These are phyloP conservation scores for Staphylotrichum longicolle DNA, from an alignment of 495 filamentous ascomycete species.

Conservation along the genomic window DNA sequence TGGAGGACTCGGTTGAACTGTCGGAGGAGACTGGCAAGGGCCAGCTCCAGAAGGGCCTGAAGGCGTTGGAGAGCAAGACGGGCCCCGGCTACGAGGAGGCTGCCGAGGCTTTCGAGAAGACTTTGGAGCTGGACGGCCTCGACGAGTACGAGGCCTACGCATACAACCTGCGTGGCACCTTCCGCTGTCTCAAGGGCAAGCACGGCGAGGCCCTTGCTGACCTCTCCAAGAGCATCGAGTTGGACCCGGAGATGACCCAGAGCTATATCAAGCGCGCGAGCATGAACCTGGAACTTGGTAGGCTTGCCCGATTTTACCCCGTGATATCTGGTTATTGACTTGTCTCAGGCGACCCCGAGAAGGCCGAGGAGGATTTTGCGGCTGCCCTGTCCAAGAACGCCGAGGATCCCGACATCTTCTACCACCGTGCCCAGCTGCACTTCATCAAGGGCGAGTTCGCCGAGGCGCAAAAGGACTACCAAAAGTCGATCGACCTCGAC, in stretches of 20 bases:
- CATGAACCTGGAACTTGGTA: slow-evolving; percentile 95
- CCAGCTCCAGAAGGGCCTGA: slow-evolving; percentile 76
- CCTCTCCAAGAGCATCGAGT: slow-evolving; percentile 85
- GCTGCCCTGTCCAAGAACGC: slow-evolving; percentile 80
- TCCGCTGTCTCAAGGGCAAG: slow-evolving; percentile 87
- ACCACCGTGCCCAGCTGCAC: slow-evolving; percentile 97
- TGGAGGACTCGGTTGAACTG: slow-evolving; percentile 76
- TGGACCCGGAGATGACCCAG: slow-evolving; percentile 83
- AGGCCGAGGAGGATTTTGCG: slow-evolving; percentile 83
- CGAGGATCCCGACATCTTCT: slow-evolving; percentile 96
- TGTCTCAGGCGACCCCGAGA: slow-evolving; percentile 71
- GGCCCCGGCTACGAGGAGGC: slow-evolving; percentile 88
- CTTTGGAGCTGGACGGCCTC: slow-evolving; percentile 73
- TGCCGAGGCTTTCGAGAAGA: slow-evolving; percentile 77
- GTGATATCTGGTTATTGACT: slow-evolving; percentile 25
- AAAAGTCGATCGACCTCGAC: slow-evolving; percentile 98
- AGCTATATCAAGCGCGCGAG: slow-evolving; percentile 98
- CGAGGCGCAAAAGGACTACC: slow-evolving; percentile 95
- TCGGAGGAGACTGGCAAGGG: slow-evolving; percentile 77
- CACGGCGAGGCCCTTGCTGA: slow-evolving; percentile 77
- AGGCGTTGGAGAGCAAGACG: slow-evolving; percentile 79
- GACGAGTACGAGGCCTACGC: slow-evolving; percentile 83
- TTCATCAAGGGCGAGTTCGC: slow-evolving; percentile 94
- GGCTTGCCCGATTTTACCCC: slow-evolving; percentile 28
- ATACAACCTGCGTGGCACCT: slow-evolving; percentile 94